phyloP scores from a whole-genome alignment of 2,329 filamentous ascomycete genomes.

The Cercospora sp. region DNA sequence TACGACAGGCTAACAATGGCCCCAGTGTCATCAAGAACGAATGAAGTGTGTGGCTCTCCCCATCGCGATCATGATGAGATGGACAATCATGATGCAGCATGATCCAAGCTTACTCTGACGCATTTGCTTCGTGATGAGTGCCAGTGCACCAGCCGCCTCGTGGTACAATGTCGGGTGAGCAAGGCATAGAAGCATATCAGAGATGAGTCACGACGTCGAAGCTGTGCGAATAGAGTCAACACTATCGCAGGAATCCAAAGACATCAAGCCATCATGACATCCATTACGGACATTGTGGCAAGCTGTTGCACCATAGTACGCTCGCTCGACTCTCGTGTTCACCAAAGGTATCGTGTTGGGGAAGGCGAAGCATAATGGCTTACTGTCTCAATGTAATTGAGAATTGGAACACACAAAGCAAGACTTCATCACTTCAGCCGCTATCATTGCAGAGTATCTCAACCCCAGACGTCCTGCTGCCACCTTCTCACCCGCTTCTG shows the following conservation, averaged over 20 bases:
- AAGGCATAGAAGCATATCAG: too few relatives aligned
- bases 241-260: too few relatives aligned
- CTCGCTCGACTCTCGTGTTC: background rate
- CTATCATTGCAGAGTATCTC: background rate
- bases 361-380: background rate
- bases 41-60: background rate
- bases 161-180: too few relatives aligned
- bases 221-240: background rate
- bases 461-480: constrained; percentile 34
- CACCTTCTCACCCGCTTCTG: constrained; percentile 30
- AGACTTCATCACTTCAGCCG: background rate
- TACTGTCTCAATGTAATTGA: background rate
- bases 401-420: background rate
- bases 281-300: background rate
- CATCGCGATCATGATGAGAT: background rate
- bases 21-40: background rate
- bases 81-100: background rate
- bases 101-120: background rate
- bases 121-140: too few relatives aligned
- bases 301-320: background rate
- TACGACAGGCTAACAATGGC: background rate
- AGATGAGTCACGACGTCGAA: background rate
- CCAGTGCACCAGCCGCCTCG: too few relatives aligned
- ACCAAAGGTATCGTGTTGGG: background rate
- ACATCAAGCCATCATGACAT: background rate